Base-by-base conservation (phyloP, 768 basidiomycete species). In the Exidia glandulosa region DNA sequence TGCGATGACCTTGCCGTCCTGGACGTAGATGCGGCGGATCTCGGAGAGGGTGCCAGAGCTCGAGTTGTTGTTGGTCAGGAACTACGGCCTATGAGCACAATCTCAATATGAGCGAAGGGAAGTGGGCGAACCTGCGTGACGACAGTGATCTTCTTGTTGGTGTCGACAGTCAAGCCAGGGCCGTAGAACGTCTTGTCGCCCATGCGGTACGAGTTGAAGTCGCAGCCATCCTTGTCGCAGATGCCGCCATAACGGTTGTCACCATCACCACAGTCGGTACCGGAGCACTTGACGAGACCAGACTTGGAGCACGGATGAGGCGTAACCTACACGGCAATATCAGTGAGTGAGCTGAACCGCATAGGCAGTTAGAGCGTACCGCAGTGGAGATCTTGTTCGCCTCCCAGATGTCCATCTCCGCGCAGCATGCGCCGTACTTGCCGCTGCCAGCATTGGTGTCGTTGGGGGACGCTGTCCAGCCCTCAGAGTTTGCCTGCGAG, bases 121-220 rank as follows among this genome's bases (percentile, higher is more conserved):
- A 36, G 16, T 16, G 7, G 7, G 16, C 34, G 7, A 16, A 36
- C 34, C 34, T 45, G 41, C 9, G 41, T 45, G 10, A 45, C 65
- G 27, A 66, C 65, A 54, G 65, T 66, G 57, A 66, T 59, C 36
- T 59, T 59, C 57, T 50, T 41, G 63, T 32, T 62, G 37, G 65
- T 66, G 60, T 65, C 62, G 59, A 66, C 54, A 48, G 65, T 62
- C 23, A 31, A 16, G 5, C 65, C 63, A 16, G 60, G 60, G 12
- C 69, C 69, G 65, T 68, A 65, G 69, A 66, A 63, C 66, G 57
- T 33, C 4, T 52, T 56, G 69, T 73, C 66, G 33, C 81, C 80
- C 77, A 79, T 74, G 66, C 81, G 80, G 76, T 66, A 83, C 31
- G 81, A 79, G 78, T 82, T 83, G 77, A 81, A 83, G 66, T 82